Percentiles rank a stretch among this genome's conserved stretches.
Evolutionary conservation across 306 rosid genomes (phyloP).

Genomic region (Quercus alba): DNA sequence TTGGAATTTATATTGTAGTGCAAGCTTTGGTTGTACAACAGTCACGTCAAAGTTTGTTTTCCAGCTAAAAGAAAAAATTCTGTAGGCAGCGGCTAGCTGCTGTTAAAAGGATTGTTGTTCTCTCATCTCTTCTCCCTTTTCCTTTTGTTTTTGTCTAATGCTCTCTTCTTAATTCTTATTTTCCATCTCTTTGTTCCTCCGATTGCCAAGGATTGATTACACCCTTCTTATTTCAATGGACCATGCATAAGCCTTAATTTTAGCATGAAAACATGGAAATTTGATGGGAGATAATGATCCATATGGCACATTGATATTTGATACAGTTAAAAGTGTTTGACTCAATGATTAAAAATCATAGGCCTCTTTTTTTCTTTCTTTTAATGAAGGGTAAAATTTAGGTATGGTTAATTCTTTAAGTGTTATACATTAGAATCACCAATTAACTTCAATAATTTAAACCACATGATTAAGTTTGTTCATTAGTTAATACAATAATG

Average conservation of each 20-base stretch:
- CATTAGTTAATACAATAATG: too few species aligned
- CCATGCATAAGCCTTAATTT: constrained; percentile 33
- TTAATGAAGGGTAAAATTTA: too few species aligned
- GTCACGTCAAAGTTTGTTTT: constrained; percentile 7
- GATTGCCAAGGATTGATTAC: constrained; percentile 9
- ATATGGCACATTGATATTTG: background rate
- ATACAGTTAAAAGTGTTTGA: constrained; percentile 9
- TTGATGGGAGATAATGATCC: constrained; percentile 23
- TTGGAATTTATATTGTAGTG: background rate
- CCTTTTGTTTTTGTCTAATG: background rate
- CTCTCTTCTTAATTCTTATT: constrained; percentile 5
- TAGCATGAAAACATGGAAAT: constrained; percentile 44
- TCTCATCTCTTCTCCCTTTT: too few species aligned
- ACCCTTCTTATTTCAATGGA: constrained; percentile 23
- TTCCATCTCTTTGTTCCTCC: constrained; percentile 16
- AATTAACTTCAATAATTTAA: too few species aligned
- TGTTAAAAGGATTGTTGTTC: background rate
- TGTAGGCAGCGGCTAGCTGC: background rate
- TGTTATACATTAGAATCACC: too few species aligned
- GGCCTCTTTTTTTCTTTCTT: too few species aligned
- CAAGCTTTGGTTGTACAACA: background rate
- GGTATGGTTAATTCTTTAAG: too few species aligned
- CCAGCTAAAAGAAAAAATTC: background rate
- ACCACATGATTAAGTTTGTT: too few species aligned
- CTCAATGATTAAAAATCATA: background rate